Conservation (phyloP, 495 filamentous ascomycete genomes). For the Oidiodendron maius region DNA sequence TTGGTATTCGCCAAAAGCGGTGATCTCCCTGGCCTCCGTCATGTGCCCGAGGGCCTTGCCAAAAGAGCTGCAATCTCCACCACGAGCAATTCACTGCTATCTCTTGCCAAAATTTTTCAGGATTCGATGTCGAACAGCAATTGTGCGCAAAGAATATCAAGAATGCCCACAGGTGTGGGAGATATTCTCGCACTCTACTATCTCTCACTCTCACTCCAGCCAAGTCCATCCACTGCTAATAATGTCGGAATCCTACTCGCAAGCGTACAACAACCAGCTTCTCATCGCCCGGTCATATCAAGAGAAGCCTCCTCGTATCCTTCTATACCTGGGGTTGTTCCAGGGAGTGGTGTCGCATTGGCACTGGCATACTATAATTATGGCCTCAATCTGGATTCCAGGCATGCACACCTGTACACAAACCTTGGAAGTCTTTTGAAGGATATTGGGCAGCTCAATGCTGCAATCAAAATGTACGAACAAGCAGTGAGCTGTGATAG, state of each 20-base stretch:
- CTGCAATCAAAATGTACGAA: conserved; percentile 97
- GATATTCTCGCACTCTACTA: conserved; percentile 97
- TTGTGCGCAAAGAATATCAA: conserved; percentile 49
- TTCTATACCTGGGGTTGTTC: conserved; percentile 71
- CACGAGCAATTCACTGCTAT: conserved; percentile 92
- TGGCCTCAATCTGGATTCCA: conserved; percentile 75
- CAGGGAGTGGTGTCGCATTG: conserved; percentile 81
- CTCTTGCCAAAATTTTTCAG: conserved; percentile 96
- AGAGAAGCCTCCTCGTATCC: conserved; percentile 22
- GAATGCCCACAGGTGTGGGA: conserved; percentile 66
- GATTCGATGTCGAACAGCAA: conserved; percentile 89
- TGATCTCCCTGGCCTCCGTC: conserved; percentile 75
- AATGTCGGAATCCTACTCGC: conserved; percentile 97
- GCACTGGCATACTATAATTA: conserved; percentile 95
- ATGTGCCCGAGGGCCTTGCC: conserved; percentile 65
- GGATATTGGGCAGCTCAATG: conserved; percentile 87
- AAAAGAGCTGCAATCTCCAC: conserved; percentile 83
- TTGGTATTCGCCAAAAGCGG: conserved; percentile 69
- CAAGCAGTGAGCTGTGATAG: conserved; percentile 86
- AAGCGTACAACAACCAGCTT: conserved; percentile 75
- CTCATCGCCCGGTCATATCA: conserved; percentile 27
- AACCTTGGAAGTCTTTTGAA: conserved; percentile 95
- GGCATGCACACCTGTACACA: conserved; percentile 96
- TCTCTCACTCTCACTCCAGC: conserved; percentile 87
- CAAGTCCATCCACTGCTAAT: conserved; percentile 95